These are phyloP conservation scores for Phytophthora palmivora DNA, from an alignment of 352 stramenopile species.

Conservation along the genomic window DNA sequence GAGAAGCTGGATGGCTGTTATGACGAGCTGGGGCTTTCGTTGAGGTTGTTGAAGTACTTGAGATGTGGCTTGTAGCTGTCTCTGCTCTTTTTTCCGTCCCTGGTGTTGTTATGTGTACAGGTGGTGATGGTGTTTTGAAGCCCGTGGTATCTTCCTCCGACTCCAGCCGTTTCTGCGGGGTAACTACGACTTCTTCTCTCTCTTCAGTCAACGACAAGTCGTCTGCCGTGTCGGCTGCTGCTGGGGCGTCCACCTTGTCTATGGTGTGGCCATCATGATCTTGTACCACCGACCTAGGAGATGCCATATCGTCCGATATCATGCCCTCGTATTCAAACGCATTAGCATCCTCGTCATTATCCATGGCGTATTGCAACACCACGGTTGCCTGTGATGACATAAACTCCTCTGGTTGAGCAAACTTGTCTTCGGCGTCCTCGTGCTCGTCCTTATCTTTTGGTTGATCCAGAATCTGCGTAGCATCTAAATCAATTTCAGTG, in stretches of 20 bases:
- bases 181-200: slow-evolving; percentile 6
- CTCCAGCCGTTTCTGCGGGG: slow-evolving; percentile 12
- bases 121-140: slow-evolving; percentile 24
- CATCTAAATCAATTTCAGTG: slow-evolving; percentile 10
- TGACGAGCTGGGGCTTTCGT: not conserved
- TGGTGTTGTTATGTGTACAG: slow-evolving; percentile 16
- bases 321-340: slow-evolving; percentile 44
- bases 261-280: not conserved
- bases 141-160: slow-evolving; percentile 4
- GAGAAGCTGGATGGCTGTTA: slow-evolving; percentile 7
- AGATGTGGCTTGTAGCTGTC: not conserved
- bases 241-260: not conserved
- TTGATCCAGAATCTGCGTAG: slow-evolving; percentile 22
- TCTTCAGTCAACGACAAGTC: slow-evolving; percentile 12
- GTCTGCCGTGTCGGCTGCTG: slow-evolving; percentile 1
- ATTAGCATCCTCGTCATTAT: slow-evolving; percentile 37
- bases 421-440: slow-evolving; percentile 13
- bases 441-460: slow-evolving; percentile 7
- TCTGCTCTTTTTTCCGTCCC: slow-evolving; percentile 17
- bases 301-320: slow-evolving; percentile 17
- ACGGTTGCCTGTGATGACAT: slow-evolving; percentile 41
- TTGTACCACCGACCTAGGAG: slow-evolving; percentile 7
- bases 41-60: not conserved
- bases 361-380: slow-evolving; percentile 30
- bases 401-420: slow-evolving; percentile 17